Percentiles rank a stretch among this genome's conserved stretches.
Evolutionary conservation across 2,329 filamentous ascomycete species (phyloP).

Genomic region (Herpotrichia juniperi): DNA sequence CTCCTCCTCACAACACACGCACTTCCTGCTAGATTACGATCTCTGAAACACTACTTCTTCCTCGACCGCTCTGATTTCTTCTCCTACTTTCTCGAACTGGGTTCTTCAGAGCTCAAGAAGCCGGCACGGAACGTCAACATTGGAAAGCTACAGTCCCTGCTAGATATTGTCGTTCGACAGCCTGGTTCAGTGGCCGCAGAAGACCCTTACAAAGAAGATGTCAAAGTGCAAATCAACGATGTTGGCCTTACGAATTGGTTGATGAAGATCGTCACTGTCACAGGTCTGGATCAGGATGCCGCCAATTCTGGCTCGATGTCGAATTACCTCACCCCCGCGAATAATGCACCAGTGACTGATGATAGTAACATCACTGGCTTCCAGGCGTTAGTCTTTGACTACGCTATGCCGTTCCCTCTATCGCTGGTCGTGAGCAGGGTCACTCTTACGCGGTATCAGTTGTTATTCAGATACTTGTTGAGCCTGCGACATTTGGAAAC

Average conservation of each 20-base stretch:
- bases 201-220: constrained; percentile 5
- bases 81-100: constrained; percentile 93
- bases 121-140: constrained; percentile 88
- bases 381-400: constrained; percentile 92
- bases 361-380: constrained; percentile 90
- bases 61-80: constrained; percentile 98
- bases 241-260: constrained; percentile 90
- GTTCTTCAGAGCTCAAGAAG: constrained; percentile 87
- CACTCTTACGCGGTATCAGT: constrained; percentile 95
- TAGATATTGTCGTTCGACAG: constrained; percentile 96
- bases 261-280: constrained; percentile 95
- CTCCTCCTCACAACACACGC: constrained; percentile 92
- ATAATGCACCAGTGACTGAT: constrained; percentile 64
- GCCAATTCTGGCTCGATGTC: constrained; percentile 64
- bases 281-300: constrained; percentile 86
- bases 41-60: constrained; percentile 99
- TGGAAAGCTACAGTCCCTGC: constrained; percentile 88
- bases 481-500: constrained; percentile 89
- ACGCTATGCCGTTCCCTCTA: constrained; percentile 90
- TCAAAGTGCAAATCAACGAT: constrained; percentile 90
- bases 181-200: constrained; percentile 76
- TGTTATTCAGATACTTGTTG: constrained; percentile 91
- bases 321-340: constrained; percentile 73
- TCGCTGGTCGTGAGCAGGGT: constrained; percentile 95
- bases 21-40: constrained; percentile 82